Base-by-base conservation (phyloP, 2,329 filamentous ascomycete genomes). In the Claviceps purpurea region DNA sequence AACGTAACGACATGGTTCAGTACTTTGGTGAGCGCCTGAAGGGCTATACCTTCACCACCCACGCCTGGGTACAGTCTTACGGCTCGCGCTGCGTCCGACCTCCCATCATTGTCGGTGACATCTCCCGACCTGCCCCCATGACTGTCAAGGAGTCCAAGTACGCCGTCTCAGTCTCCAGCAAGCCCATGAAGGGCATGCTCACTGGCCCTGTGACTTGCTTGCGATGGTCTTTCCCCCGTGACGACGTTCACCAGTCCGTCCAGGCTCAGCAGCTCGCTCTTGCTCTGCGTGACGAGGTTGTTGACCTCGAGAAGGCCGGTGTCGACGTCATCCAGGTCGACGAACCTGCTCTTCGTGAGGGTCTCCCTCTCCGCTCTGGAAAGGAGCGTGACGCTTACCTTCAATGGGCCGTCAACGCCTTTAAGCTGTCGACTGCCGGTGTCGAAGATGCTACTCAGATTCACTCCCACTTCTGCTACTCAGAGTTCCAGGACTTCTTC, bases 401-500 rank as follows among this genome's bases (percentile, higher is more conserved):
- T 62, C 77, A 85, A 64, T 98, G 93, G 93, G 93, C 93, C 56
- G 93, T 98, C 65, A 85, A 95, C 76, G 89, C 90, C 64, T 98
- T 98, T 89, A 89, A 88, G 71, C 88, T 98, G 61, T 84, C 91
- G 60, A 94, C 90, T 64, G 84, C 89, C 56, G 93, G 89, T 70
- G 91, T 98, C 56, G 76, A 89, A 75, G 89, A 98, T 73, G 87
- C 85, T 54, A 98, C 93, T 61, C 93, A 98, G 81, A 96, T 98
- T 72, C 93, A 98, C 85, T 96, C 90, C 58, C 93, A 98, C 81
- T 98, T 98, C 87, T 98, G 93, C 75, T 98, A 98, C 85, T 97
- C 93, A 50, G 93, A 98, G 81, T 98, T 98, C 88, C 93, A 98
- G 78, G 93, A 98, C 80, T 98, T 98, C 82, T 98, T 98, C 89